Conservation (phyloP, 495 filamentous ascomycete genomes). For the Trichodelitschia bisporula region DNA sequence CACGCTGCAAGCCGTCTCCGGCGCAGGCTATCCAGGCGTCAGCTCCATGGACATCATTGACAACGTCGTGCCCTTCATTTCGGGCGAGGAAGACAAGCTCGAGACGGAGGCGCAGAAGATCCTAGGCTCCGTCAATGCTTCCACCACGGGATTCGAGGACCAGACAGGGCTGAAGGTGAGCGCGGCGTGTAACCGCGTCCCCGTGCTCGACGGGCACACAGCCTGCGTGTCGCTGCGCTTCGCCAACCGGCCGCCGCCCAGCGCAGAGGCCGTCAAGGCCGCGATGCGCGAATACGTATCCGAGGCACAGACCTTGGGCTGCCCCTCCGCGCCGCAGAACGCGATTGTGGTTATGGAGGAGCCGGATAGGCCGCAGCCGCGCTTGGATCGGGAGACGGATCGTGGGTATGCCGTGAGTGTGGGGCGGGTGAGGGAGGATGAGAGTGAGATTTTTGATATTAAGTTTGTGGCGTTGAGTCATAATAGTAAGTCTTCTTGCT, state of each 20-base stretch:
- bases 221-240: slow-evolving; percentile 20
- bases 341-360: slow-evolving; percentile 22
- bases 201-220: slow-evolving; percentile 20
- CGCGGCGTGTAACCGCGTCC: slow-evolving; percentile 18
- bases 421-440: slow-evolving; percentile 18
- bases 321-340: slow-evolving; percentile 16
- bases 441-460: slow-evolving; percentile 19
- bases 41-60: slow-evolving; percentile 22
- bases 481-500: slow-evolving; percentile 24
- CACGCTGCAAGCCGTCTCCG: slow-evolving; percentile 21
- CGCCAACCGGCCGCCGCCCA: slow-evolving; percentile 15
- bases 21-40: slow-evolving; percentile 20
- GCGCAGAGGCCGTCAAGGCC: slow-evolving; percentile 16
- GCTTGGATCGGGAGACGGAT: slow-evolving; percentile 20
- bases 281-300: slow-evolving; percentile 19
- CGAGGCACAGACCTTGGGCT: slow-evolving; percentile 18
- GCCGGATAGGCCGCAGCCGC: slow-evolving; percentile 19
- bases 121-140: slow-evolving; percentile 15
- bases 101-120: slow-evolving; percentile 20
- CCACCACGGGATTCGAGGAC: slow-evolving; percentile 6
- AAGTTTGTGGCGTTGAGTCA: slow-evolving; percentile 22
- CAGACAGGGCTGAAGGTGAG: slow-evolving; percentile 15
- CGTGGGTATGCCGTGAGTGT: slow-evolving; percentile 19
- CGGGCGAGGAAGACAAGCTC: slow-evolving; percentile 21
- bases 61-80: slow-evolving; percentile 21